A percentile compares a stretch with the other conserved stretches of the same genome.
Evolutionary conservation across 1,284 basidiomycete genomes (phyloP).

Genomic region (Boletus smithii): DNA sequence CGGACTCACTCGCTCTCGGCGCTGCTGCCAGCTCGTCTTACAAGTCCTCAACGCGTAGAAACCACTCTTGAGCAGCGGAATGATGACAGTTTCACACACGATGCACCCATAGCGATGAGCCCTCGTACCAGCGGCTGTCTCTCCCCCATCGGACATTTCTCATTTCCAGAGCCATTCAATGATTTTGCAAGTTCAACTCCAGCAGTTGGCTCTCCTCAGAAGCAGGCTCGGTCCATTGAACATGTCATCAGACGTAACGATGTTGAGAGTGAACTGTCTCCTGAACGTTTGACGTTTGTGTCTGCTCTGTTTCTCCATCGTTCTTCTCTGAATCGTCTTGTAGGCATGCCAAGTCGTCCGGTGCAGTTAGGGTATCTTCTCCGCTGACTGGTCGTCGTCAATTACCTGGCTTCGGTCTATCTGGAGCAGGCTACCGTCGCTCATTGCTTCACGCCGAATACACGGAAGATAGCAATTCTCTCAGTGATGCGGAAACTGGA

Average conservation of each 20-base stretch:
- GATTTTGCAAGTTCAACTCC: not conserved
- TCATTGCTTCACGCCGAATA: not conserved
- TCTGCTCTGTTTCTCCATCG: not conserved
- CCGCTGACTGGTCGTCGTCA: slow-evolving; percentile 10
- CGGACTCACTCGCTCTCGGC: slow-evolving; percentile 3
- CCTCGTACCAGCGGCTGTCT: slow-evolving; percentile 10
- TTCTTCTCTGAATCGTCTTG: slow-evolving; percentile 7
- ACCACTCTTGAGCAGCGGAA: not conserved
- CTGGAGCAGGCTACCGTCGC: not conserved
- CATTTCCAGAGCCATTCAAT: slow-evolving; percentile 15
- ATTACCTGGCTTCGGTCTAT: not conserved
- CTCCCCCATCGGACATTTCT: slow-evolving; percentile 21
- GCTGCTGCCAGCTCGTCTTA: not conserved
- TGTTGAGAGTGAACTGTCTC: not conserved
- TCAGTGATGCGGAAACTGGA: slow-evolving; percentile 1
- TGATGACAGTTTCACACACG: not conserved
- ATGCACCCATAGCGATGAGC: not conserved
- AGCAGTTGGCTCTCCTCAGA: not conserved
- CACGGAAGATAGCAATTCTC: not conserved
- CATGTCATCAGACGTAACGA: not conserved
- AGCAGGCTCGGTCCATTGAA: not conserved
- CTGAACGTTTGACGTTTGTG: slow-evolving; percentile 14
- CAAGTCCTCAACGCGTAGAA: slow-evolving; percentile 6
- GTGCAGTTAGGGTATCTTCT: slow-evolving; percentile 12
- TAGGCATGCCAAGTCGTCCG: slow-evolving; percentile 9